phyloP scores from a whole-genome alignment of 305 asterid genomes.

The Solanum hybrid region DNA sequence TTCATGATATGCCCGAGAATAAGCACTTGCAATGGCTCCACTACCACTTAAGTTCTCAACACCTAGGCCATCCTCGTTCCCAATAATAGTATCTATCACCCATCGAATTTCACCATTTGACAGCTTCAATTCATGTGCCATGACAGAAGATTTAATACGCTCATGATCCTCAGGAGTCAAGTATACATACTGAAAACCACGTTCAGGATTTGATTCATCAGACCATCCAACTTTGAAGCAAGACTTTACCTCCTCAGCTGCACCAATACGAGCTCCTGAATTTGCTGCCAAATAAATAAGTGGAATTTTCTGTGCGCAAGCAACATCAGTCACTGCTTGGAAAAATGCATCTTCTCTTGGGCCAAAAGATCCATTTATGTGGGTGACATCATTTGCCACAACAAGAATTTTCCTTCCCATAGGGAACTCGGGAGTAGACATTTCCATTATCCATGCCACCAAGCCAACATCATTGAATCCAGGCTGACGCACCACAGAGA shows the following conservation, averaged over 20 bases:
- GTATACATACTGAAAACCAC: slow-evolving; percentile 84
- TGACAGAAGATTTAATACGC: slow-evolving; percentile 58
- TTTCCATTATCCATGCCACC: slow-evolving; percentile 95
- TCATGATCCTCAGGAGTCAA: slow-evolving; percentile 77
- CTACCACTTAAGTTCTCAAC: slow-evolving; percentile 90
- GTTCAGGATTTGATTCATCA: slow-evolving; percentile 79
- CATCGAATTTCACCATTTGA: slow-evolving; percentile 72
- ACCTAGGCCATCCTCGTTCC: slow-evolving; percentile 88
- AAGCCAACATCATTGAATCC: slow-evolving; percentile 83
- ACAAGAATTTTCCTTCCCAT: slow-evolving; percentile 72
- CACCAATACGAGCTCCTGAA: slow-evolving; percentile 96
- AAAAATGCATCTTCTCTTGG: slow-evolving; percentile 93
- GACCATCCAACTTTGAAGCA: slow-evolving; percentile 98
- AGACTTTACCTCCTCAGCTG: slow-evolving; percentile 93
- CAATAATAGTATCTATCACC: slow-evolving; percentile 81
- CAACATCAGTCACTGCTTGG: slow-evolving; percentile 76
- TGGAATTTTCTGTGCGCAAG: slow-evolving; percentile 71
- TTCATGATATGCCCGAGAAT: slow-evolving; percentile 86
- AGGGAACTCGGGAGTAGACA: slow-evolving; percentile 94
- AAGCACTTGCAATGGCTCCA: slow-evolving; percentile 98
- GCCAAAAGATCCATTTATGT: slow-evolving; percentile 92
- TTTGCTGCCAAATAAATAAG: slow-evolving; percentile 92
- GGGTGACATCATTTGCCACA: slow-evolving; percentile 86
- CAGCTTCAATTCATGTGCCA: slow-evolving; percentile 61
- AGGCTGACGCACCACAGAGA: slow-evolving; percentile 53